Conservation (phyloP, 1,284 basidiomycete species). For the Pseudozyma hubeiensis region DNA sequence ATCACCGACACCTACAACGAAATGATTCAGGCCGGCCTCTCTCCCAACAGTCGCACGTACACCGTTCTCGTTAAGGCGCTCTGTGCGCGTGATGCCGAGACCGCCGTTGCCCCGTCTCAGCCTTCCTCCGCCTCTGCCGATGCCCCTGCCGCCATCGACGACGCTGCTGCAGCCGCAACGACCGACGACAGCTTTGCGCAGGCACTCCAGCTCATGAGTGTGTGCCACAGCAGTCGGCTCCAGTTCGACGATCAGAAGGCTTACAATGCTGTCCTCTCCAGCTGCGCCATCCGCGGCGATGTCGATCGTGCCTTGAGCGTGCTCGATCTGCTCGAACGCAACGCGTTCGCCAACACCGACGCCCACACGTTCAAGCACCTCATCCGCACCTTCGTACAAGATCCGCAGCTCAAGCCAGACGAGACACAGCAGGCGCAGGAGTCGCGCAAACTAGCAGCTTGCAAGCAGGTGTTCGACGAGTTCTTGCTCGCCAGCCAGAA, state of each 20-base stretch:
- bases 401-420: conserved; percentile 63
- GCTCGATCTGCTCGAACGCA: conserved; percentile 77
- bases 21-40: conserved; percentile 77
- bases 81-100: conserved; percentile 79
- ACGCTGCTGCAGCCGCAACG: background rate
- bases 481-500: conserved; percentile 72
- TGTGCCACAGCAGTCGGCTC: conserved; percentile 65
- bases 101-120: conserved; percentile 6
- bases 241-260: conserved; percentile 70
- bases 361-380: conserved; percentile 74
- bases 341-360: conserved; percentile 70
- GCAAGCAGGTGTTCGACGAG: conserved; percentile 78
- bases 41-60: conserved; percentile 80
- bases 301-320: conserved; percentile 77
- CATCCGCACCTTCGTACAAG: conserved; percentile 70
- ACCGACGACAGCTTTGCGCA: conserved; percentile 68
- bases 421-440: conserved; percentile 71
- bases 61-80: conserved; percentile 78
- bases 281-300: conserved; percentile 75
- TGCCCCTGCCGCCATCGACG: background rate
- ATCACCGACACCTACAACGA: conserved; percentile 81
- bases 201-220: conserved; percentile 75
- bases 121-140: background rate
- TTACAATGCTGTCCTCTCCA: conserved; percentile 76
- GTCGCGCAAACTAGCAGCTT: conserved; percentile 74